phyloP scores from a whole-genome alignment of 495 filamentous ascomycete genomes.

The Penicillium simplicissimum region DNA sequence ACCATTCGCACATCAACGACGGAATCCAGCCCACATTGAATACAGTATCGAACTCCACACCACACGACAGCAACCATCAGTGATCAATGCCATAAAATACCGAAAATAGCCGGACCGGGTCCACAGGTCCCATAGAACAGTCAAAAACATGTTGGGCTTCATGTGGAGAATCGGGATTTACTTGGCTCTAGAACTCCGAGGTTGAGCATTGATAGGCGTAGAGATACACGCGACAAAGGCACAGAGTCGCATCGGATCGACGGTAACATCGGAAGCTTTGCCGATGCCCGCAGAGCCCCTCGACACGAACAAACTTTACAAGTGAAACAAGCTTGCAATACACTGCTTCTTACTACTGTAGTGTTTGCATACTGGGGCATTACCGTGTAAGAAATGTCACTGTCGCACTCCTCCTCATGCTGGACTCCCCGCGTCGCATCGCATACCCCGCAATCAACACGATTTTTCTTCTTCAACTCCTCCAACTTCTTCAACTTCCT shows the following conservation, averaged over 20 bases:
- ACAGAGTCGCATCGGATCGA: constrained; percentile 22
- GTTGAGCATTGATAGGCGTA: background rate
- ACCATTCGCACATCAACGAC: background rate
- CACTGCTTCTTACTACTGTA: too few species aligned
- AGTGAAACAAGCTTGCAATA: too few species aligned
- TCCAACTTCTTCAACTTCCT: background rate
- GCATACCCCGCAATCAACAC: constrained; percentile 43
- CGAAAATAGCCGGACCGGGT: background rate
- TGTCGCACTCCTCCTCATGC: constrained; percentile 2
- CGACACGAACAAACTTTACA: background rate
- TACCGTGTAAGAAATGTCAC: constrained; percentile 17
- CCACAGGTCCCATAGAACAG: background rate
- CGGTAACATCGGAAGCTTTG: constrained; percentile 21
- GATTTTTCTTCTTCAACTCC: constrained; percentile 30
- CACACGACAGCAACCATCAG: too few species aligned
- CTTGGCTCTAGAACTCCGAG: background rate
- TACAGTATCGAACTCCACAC: background rate
- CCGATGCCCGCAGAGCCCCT: background rate
- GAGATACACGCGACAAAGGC: background rate
- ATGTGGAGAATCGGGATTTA: background rate
- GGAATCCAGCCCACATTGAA: background rate
- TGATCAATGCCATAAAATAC: too few species aligned
- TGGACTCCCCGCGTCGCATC: constrained; percentile 11
- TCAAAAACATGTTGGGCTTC: background rate
- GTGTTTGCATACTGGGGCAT: background rate